Conservation (phyloP, 176 grass and related monocot genomes). For the Cenchrus fungigraminus region DNA sequence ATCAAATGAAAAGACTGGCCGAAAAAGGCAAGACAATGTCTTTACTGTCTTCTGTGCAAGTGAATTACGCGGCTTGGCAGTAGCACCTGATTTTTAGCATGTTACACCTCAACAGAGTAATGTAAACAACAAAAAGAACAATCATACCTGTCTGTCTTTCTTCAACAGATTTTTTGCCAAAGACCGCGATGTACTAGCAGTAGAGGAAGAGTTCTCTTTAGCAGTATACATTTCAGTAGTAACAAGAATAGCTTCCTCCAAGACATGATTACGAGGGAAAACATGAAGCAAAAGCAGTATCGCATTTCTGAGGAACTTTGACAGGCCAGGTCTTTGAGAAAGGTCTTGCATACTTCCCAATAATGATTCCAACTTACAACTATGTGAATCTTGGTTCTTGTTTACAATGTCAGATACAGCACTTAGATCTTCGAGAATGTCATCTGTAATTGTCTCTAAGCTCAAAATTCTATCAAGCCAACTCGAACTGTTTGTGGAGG, state of each 20-base stretch:
- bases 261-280: conserved; percentile 83
- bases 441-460: conserved; percentile 71
- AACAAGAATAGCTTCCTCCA: conserved; percentile 88
- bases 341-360: conserved; percentile 53
- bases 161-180: conserved; percentile 92
- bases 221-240: conserved; percentile 50
- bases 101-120: conserved; percentile 26
- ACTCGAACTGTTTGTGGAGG: conserved; percentile 80
- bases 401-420: conserved; percentile 59
- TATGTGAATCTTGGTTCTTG: conserved; percentile 50
- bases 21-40: background rate
- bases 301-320: conserved; percentile 77
- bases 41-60: background rate
- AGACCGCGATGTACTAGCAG: conserved; percentile 62
- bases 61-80: conserved; percentile 12
- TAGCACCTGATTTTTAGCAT: conserved; percentile 24
- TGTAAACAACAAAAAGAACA: background rate
- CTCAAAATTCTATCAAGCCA: conserved; percentile 85
- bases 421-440: conserved; percentile 79
- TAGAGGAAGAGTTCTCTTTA: conserved; percentile 49
- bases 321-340: conserved; percentile 51
- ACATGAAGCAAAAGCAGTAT: conserved; percentile 75
- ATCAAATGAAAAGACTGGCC: background rate
- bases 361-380: conserved; percentile 57
- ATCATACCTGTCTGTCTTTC: conserved; percentile 82